Evolutionary conservation across 805 yeast genomes (phyloP), one percentile per base, ranked within the genome.

Genomic region (Maudiozyma barnettii): DNA sequence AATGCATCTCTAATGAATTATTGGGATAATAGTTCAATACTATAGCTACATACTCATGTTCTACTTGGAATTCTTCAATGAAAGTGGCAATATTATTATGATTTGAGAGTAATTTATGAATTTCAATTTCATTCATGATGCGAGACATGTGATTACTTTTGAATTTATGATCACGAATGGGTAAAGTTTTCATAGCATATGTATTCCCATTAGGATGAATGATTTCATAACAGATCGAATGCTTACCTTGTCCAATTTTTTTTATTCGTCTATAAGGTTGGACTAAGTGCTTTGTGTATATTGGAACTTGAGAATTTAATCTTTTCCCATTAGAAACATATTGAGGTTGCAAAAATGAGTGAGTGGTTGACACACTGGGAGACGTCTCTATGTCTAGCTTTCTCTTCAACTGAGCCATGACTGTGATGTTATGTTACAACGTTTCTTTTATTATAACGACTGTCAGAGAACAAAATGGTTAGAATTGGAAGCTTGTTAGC

Each of bases 151-250:
- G 22, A 8, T 35, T 18, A 35, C 38, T 38, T 38, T 38, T 44
- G 29, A 26, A 44, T 12, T 37, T 29, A 16, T 39, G 36, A 38
- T 38, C 41, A 29, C 38, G 36, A 16, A 44, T 23, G 12, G 45
- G 45, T 29, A 45, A 35, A n/a, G 41, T 33, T 23, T 45, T 45
- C 47, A 45, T 45, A 2, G 47, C 47, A 39, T 22, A 45, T 1
- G 39, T 39, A 13, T 20, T 16, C 2, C 47, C 47, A 39, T 45
- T 39, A 31, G 47, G 47, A 21, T 45, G 47, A 18, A 45, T 45
- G 12, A 45, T 19, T 16, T 45, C 36, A 29, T 45, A 45, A 23
- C 47, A 45, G 6, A 39, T 30, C 2, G 47, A 39, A 39, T 45
- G 47, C 9, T 26, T 39, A 2, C 47, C 47, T 9, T 31, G 20